These are phyloP conservation scores for Amaranthus cruentus DNA, from an alignment of 148 eudicot species.

Conservation along the genomic window DNA sequence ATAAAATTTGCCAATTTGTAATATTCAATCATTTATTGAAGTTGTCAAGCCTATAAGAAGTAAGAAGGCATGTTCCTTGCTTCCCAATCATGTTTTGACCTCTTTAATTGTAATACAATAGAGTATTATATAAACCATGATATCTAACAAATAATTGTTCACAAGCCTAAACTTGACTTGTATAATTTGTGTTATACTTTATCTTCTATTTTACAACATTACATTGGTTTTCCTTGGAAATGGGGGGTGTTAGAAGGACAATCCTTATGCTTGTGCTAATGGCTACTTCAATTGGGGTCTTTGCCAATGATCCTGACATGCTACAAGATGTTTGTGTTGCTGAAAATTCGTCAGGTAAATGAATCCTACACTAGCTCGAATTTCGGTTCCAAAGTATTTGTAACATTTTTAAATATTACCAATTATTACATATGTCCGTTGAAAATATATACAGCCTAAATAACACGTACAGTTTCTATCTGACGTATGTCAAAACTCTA, in stretches of 20 bases:
- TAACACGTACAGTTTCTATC: too few species aligned
- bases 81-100: neutral
- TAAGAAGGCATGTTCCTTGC: constrained; percentile 2
- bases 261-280: constrained; percentile 11
- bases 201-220: too few species aligned
- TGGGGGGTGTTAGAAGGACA: neutral
- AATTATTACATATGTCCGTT: too few species aligned
- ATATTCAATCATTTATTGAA: neutral
- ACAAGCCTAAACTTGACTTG: too few species aligned
- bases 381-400: too few species aligned
- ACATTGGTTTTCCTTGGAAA: neutral
- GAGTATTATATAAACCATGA: neutral
- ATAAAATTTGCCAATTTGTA: neutral
- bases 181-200: too few species aligned
- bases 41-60: neutral
- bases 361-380: too few species aligned
- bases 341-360: constrained; percentile 15
- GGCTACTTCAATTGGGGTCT: constrained; percentile 1
- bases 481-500: too few species aligned
- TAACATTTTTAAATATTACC: too few species aligned
- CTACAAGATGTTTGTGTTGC: constrained; percentile 36
- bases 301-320: constrained; percentile 33
- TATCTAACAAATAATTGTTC: neutral
- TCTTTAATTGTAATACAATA: neutral
- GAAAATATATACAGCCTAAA: too few species aligned